Base-by-base conservation (phyloP, 352 stramenopile genomes). In the Phytophthora fragariae region DNA sequence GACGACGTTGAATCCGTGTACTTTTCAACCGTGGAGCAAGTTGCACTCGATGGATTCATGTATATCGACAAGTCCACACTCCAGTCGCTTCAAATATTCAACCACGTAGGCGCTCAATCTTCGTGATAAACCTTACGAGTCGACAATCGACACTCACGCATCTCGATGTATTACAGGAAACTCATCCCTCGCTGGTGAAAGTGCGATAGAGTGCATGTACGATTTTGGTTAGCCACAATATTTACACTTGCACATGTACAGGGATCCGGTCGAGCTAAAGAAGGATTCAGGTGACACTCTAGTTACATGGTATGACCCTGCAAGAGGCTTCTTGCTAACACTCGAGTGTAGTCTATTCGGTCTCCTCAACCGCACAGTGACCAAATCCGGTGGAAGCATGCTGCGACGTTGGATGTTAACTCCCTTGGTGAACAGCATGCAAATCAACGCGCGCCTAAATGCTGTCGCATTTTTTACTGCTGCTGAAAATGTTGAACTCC, bases 1-100 rank as follows among this genome's bases (percentile, higher is more conserved):
- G 89, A 97, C 24, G 75, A 84, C 21, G 71, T 74, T 2, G 71
- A 84, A 29, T 73, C 75, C 6, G 69, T 92, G 9, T 92, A 81
- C 47, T 76, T 97, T 14, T 81, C 81, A 46, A 74, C 68, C 4
- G 84, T 95, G 31, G 81, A 94, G 57, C 81, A 84, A 73, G 80
- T 94, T 31, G 70, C 84, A 5, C 76, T 97, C 3, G 81, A 93
- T 27, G 89, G 86, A 1, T 86, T 95, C 52, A 95, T 96, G 89
- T 86, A 86, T 62, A 88, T 96, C 37, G 88, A 97, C 62, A 80
- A 81, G 37, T 81, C 72, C 11, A 89, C 83, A 2, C 81, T 96
- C 3, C 78, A 87, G 60, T 91, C 90, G 1, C 78, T 97, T 49
- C 90, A 97, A 52, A 92, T 97, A 62, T 96, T 97, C 56, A 92